Evolutionary conservation across 805 yeast genomes (phyloP).

Genomic region (Yarrowia divulgata): DNA sequence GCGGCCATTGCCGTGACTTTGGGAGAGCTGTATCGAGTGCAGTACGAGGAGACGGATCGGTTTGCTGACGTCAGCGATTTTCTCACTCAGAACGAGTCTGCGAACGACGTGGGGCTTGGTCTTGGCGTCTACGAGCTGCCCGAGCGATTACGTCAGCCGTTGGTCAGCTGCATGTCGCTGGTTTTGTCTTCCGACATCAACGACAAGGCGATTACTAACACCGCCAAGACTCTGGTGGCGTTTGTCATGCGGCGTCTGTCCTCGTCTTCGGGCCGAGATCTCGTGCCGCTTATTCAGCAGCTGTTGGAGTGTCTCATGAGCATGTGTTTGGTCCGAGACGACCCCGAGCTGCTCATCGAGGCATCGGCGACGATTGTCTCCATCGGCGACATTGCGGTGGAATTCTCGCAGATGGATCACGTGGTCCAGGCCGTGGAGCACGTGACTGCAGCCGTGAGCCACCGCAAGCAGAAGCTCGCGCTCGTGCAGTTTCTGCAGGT

Average conservation of each 20-base stretch:
- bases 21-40: slow-evolving; percentile 55
- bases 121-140: slow-evolving; percentile 1
- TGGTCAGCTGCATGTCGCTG: not conserved
- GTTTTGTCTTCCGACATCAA: not conserved
- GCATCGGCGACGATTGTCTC: slow-evolving; percentile 59
- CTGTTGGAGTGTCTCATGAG: slow-evolving; percentile 74
- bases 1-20: slow-evolving; percentile 69
- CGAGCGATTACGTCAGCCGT: not conserved
- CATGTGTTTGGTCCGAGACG: slow-evolving; percentile 74
- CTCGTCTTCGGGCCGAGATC: slow-evolving; percentile 61
- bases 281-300: slow-evolving; percentile 61
- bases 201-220: slow-evolving; percentile 52
- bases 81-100: not conserved
- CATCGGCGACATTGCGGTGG: slow-evolving; percentile 59
- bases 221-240: slow-evolving; percentile 68
- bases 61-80: not conserved
- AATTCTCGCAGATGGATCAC: slow-evolving; percentile 53
- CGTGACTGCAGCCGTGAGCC: slow-evolving; percentile 51
- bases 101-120: not conserved
- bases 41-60: slow-evolving; percentile 53
- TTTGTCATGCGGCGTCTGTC: slow-evolving; percentile 64
- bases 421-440: slow-evolving; percentile 56
- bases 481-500: slow-evolving; percentile 75
- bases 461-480: slow-evolving; percentile 69
- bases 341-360: slow-evolving; percentile 60